These are phyloP conservation scores for Rugosomyces carneus DNA, from an alignment of 1,284 basidiomycete species.

Conservation along the genomic window DNA sequence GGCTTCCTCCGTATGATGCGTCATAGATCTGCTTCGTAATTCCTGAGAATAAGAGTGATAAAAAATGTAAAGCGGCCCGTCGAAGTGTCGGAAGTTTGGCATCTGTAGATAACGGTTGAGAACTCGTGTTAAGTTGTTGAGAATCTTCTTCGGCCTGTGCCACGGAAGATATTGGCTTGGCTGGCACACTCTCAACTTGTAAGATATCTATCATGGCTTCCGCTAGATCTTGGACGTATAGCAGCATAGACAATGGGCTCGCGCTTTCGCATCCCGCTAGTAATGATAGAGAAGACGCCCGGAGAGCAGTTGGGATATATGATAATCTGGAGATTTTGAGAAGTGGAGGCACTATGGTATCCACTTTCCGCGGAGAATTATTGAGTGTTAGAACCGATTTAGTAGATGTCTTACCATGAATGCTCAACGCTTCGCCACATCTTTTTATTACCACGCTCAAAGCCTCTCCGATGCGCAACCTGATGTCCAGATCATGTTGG, in stretches of 20 bases:
- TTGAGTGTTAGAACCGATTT: conserved; percentile 2
- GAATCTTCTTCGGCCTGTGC: conserved; percentile 14
- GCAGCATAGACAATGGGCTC: conserved; percentile 53
- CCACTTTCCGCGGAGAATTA: conserved; percentile 35
- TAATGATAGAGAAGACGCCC: conserved; percentile 80
- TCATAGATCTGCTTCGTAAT: conserved; percentile 45
- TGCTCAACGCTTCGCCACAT: conserved; percentile 64
- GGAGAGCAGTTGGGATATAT: conserved; percentile 64
- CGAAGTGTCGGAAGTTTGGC: conserved; percentile 75
- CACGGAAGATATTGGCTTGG: conserved; percentile 18
- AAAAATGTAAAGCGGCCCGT: conserved; percentile 76
- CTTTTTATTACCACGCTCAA: conserved; percentile 74
- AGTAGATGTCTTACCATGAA: conserved; percentile 51
- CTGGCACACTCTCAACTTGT: conserved; percentile 60
- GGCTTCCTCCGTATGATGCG: conserved; percentile 18
- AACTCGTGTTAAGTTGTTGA: conserved; percentile 37
- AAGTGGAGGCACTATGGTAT: conserved; percentile 68
- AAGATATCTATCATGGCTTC: conserved; percentile 73
- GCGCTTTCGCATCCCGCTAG: conserved; percentile 70
- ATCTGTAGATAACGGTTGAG: conserved; percentile 48
- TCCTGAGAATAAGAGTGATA: conserved; percentile 58
- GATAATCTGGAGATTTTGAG: conserved; percentile 52
- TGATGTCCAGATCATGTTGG: conserved; percentile 68
- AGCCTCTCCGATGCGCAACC: conserved; percentile 86
- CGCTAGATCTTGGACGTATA: conserved; percentile 58